Evolutionary conservation across 208 protist species (phyloP).

Genomic region (Hexamita inflata): DNA sequence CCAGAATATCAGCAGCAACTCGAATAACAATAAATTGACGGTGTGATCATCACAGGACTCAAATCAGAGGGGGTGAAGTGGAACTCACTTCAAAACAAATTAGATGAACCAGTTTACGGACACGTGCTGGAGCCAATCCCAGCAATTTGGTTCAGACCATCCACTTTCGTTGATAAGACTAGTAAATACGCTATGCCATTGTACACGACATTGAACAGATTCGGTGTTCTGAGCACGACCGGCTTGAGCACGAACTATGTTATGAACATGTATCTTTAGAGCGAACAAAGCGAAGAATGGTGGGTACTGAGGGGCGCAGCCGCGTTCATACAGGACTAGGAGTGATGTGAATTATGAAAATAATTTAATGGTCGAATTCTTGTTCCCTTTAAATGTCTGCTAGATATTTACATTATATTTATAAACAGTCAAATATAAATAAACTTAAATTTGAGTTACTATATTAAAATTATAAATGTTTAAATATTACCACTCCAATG

Average conservation of each 20-base stretch:
- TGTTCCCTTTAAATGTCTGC: too few species aligned
- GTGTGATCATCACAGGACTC: conserved; percentile 76
- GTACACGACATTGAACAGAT: conserved; percentile 81
- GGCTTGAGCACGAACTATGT: conserved; percentile 90
- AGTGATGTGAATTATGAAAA: too few species aligned
- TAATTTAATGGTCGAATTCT: too few species aligned
- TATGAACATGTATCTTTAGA: conserved; percentile 75
- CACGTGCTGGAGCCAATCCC: conserved; percentile 73
- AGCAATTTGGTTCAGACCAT: conserved; percentile 69
- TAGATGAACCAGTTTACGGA: conserved; percentile 74
- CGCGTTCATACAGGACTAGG: conserved; percentile 8
- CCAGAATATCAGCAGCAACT: conserved; percentile 36
- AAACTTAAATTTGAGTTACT: too few species aligned
- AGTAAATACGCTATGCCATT: conserved; percentile 72
- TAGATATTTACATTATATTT: too few species aligned
- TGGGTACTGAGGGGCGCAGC: conserved; percentile 60
- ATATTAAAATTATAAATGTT: too few species aligned
- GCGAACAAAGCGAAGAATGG: conserved; percentile 57
- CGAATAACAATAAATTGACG: conserved; percentile 56
- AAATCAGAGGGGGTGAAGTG: conserved; percentile 79
- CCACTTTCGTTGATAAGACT: conserved; percentile 34
- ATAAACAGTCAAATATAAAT: too few species aligned
- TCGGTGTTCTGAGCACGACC: conserved; percentile 76
- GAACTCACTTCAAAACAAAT: conserved; percentile 53
- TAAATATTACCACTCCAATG: too few species aligned